A percentile compares a stretch with the other conserved stretches of the same genome.
Conservation (phyloP, 2,329 filamentous ascomycete genomes). For the Sarocladium kiliense region DNA sequence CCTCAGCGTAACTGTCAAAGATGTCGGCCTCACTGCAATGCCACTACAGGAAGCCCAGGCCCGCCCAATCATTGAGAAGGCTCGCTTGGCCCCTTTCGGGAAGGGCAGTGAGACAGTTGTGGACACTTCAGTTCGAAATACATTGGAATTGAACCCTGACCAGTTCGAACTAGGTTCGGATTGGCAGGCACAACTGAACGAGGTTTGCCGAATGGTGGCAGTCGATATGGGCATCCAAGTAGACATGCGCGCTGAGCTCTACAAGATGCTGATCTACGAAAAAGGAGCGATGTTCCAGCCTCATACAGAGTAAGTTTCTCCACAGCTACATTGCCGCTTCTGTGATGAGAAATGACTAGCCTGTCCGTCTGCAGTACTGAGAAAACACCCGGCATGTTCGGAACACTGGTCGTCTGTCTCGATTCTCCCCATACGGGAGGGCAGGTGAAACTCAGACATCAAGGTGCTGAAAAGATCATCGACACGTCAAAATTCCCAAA, state of each 20-base stretch:
- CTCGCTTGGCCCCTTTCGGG: conserved; percentile 28
- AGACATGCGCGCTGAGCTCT: conserved; percentile 28
- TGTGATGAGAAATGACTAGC: no score
- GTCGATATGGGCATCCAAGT: conserved; percentile 25
- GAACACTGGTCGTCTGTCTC: conserved; percentile 42
- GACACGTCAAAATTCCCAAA: conserved; percentile 10
- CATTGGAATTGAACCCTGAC: conserved; percentile 33
- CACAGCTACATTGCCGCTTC: not conserved
- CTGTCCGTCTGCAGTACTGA: conserved; percentile 31
- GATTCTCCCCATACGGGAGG: conserved; percentile 44
- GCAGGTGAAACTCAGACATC: conserved; percentile 28
- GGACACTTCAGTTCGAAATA: conserved; percentile 34
- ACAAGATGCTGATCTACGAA: conserved; percentile 46
- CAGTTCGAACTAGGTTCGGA: conserved; percentile 33
- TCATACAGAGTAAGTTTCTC: conserved; percentile 32
- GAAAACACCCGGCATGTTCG: conserved; percentile 43
- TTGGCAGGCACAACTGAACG: conserved; percentile 24
- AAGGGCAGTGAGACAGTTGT: conserved; percentile 34
- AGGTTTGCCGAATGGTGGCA: conserved; percentile 19
- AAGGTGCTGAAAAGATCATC: no score
- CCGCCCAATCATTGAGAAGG: conserved; percentile 20
- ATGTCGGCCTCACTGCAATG: conserved; percentile 13
- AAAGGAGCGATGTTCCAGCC: conserved; percentile 43
- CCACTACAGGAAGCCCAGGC: conserved; percentile 21
- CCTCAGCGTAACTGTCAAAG: no score